Evolutionary conservation across 176 grass and related monocot species (phyloP).

Genomic region (Dactylis glomerata): DNA sequence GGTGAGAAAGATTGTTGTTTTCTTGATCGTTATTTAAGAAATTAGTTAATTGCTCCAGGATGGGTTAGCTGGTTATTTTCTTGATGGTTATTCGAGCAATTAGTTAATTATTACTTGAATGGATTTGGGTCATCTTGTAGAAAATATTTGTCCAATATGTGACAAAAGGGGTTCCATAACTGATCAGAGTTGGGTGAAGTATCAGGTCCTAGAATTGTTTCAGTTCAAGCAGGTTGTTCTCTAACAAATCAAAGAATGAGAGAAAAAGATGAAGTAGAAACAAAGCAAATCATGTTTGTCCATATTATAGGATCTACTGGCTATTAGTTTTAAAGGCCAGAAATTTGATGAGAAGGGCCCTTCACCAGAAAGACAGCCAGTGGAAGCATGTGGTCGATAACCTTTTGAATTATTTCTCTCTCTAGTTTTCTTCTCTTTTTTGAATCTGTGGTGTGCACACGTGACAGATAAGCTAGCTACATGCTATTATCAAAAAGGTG

Average conservation of each 20-base stretch:
- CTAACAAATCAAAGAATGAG: slow-evolving; percentile 32
- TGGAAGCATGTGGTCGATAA: slow-evolving; percentile 23
- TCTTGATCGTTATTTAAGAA: slow-evolving; percentile 14
- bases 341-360: slow-evolving; percentile 27
- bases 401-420: neutral
- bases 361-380: slow-evolving; percentile 20
- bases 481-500: neutral
- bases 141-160: slow-evolving; percentile 2
- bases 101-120: neutral
- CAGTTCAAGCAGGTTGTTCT: slow-evolving; percentile 35
- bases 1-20: slow-evolving; percentile 8
- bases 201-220: slow-evolving; percentile 6
- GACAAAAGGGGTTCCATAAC: slow-evolving; percentile 3
- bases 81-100: slow-evolving; percentile 11
- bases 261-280: slow-evolving; percentile 33
- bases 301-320: slow-evolving; percentile 1
- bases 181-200: slow-evolving; percentile 34
- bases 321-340: neutral
- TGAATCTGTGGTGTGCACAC: slow-evolving; percentile 10
- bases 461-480: slow-evolving; percentile 33
- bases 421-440: neutral
- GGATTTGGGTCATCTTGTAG: neutral
- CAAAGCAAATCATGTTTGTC: slow-evolving; percentile 28
- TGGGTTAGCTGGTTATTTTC: slow-evolving; percentile 4
- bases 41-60: neutral